phyloP scores from a whole-genome alignment of 805 yeast genomes.

The Pichia membranifaciens region DNA sequence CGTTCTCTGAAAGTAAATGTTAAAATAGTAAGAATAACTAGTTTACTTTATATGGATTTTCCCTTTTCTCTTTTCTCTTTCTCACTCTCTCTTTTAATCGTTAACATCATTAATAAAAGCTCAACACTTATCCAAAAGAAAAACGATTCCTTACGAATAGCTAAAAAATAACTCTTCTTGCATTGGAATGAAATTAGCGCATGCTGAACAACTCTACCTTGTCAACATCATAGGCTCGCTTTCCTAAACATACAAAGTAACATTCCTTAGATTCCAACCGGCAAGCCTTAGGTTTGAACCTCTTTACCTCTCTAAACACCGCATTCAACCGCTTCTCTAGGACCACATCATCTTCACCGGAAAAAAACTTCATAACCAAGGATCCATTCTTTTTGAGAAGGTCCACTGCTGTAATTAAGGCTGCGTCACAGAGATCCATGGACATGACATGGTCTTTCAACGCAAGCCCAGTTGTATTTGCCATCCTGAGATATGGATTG shows the following conservation, averaged over 20 bases:
- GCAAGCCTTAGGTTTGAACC: slow-evolving; percentile 78
- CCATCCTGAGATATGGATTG: slow-evolving; percentile 84
- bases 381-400: slow-evolving; percentile 65
- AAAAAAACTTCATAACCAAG: slow-evolving; percentile 76
- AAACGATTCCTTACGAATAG: no score
- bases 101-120: neutral
- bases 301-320: slow-evolving; percentile 56
- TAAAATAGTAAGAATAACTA: no score
- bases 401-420: slow-evolving; percentile 66
- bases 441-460: slow-evolving; percentile 79
- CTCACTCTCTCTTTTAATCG: no score
- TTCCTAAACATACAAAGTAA: slow-evolving; percentile 64
- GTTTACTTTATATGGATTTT: neutral
- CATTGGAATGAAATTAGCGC: neutral
- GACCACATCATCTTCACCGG: slow-evolving; percentile 70
- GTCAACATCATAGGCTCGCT: slow-evolving; percentile 36
- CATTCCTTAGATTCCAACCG: slow-evolving; percentile 75
- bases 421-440: slow-evolving; percentile 91
- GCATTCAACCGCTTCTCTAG: slow-evolving; percentile 54
- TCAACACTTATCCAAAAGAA: no score
- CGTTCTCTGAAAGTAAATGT: no score
- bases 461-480: slow-evolving; percentile 79
- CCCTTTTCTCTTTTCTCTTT: neutral
- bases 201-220: slow-evolving; percentile 39
- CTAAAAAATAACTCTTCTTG: no score